Evolutionary conservation across 2,329 filamentous ascomycete genomes (phyloP).

Genomic region (Westerdykella ornata): DNA sequence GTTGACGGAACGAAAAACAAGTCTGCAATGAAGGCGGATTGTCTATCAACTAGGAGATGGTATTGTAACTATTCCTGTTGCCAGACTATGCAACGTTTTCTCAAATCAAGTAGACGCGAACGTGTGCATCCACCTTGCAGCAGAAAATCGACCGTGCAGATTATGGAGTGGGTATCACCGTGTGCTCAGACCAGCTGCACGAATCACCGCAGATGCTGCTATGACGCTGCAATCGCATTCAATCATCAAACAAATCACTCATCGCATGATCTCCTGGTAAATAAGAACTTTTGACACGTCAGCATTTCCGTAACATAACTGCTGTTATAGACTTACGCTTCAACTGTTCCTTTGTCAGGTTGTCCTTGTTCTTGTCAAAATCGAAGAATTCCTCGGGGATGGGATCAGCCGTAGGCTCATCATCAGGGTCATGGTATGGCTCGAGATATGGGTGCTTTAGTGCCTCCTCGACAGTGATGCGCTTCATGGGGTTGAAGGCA

Average conservation of each 20-base stretch:
- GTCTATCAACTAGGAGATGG: constrained; percentile 1
- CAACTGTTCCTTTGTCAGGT: constrained; percentile 93
- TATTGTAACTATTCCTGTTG: constrained; percentile 1
- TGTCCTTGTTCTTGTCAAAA: constrained; percentile 99
- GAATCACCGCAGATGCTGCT: constrained; percentile 13
- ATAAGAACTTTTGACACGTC: constrained; percentile 57
- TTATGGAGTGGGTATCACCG: constrained; percentile 1
- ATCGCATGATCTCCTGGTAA: constrained; percentile 91
- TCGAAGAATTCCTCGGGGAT: constrained; percentile 99
- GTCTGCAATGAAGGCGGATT: no score
- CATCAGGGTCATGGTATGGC: constrained; percentile 97
- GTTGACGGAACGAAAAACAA: neutral
- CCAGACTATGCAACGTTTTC: constrained; percentile 4
- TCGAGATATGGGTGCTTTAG: constrained; percentile 97
- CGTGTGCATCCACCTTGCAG: no score
- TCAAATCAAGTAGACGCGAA: neutral
- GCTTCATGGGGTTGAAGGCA: constrained; percentile 97
- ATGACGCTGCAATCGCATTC: neutral
- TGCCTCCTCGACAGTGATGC: constrained; percentile 95
- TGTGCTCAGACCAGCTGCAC: constrained; percentile 23
- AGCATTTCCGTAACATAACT: constrained; percentile 12
- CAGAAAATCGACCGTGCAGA: constrained; percentile 2
- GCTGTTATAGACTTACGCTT: constrained; percentile 56
- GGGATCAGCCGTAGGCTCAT: constrained; percentile 91
- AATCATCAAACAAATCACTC: constrained; percentile 20